Base-by-base conservation (phyloP, 2,329 filamentous ascomycete genomes). In the Ophiosphaerella narmari region DNA sequence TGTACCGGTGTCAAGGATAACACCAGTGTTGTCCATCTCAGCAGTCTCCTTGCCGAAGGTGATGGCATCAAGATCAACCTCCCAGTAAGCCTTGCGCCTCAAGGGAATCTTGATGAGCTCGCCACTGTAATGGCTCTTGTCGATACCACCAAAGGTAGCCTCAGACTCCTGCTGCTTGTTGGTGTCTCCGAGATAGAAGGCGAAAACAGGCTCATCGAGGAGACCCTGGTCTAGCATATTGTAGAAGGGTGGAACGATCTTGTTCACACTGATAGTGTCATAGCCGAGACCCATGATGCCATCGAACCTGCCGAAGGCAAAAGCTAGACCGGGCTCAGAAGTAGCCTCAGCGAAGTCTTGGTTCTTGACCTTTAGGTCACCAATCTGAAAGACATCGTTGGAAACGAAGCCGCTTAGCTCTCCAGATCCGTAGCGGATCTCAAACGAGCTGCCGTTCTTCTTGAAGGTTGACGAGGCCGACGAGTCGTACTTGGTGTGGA, bases 11-110 rank as follows among this genome's bases (percentile, higher is more conserved):
- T 99, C 94, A 54, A 99, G 89, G 61, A 99, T 97, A 67, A 91
- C 90, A 78, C 94, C 95, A 51, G 91, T 97, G 82, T 90, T 86
- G 60, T 97, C 93, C 59, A 97, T 86, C 75, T 96, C 89, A 54
- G 92, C 92, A 61, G 85, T 87, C 71, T 89, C 85, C 45, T 92
- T 83, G 66, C 94, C 95, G 59, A 97, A 91, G 48, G 88, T 86
- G 78, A 99, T 94, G 59, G 91, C 83, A 69, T 97, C 88, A 55
- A 99, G 86, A 69, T 97, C 92, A 48, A 99, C 93, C 83, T 99
- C 94, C 94, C 94, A 99, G 85, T 99, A 99, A 42, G 94, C 94
- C 88, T 97, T 97, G 74, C 94, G 90, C 76, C 94, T 90, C 65
- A 99, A 85, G 47, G 94, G 94, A 63, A 99, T 91, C 76, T 91